Conservation (phyloP, 1,284 basidiomycete genomes). For the Hortiboletus rubellus region DNA sequence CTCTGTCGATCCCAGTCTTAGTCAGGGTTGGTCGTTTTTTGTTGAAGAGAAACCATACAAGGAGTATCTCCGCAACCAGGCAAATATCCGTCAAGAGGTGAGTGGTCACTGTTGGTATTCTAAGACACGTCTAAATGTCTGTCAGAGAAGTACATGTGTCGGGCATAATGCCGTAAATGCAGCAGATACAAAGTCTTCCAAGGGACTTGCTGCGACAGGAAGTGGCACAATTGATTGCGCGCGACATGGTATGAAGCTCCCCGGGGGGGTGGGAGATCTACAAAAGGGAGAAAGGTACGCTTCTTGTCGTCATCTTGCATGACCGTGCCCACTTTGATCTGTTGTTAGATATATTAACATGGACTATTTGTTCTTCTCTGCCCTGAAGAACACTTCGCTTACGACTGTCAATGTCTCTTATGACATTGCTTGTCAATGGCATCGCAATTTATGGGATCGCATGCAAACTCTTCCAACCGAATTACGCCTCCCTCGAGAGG, state of each 20-base stretch:
- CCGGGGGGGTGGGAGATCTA: background rate
- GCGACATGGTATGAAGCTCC: background rate
- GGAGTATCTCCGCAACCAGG: background rate
- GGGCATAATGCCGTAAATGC: background rate
- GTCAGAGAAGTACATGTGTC: too few relatives aligned
- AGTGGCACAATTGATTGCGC: background rate
- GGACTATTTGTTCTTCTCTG: background rate
- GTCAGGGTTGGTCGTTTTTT: constrained; percentile 29
- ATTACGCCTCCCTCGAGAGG: too few relatives aligned
- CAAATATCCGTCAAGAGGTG: too few relatives aligned
- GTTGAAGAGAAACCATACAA: background rate
- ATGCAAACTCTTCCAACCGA: background rate
- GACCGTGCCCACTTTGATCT: too few relatives aligned
- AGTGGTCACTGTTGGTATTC: too few relatives aligned
- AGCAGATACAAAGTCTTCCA: background rate
- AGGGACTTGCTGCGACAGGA: background rate
- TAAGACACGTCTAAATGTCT: too few relatives aligned
- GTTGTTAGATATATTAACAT: background rate
- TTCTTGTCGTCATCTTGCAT: background rate
- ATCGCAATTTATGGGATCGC: background rate
- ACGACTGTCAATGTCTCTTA: background rate
- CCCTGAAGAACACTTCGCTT: background rate
- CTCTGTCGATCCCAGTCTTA: constrained; percentile 25
- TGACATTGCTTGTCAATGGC: background rate
- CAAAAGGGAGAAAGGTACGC: background rate